A percentile compares a stretch with the other conserved stretches of the same genome.
Conservation (phyloP, 2,329 filamentous ascomycete genomes). For the Fusarium metavorans region DNA sequence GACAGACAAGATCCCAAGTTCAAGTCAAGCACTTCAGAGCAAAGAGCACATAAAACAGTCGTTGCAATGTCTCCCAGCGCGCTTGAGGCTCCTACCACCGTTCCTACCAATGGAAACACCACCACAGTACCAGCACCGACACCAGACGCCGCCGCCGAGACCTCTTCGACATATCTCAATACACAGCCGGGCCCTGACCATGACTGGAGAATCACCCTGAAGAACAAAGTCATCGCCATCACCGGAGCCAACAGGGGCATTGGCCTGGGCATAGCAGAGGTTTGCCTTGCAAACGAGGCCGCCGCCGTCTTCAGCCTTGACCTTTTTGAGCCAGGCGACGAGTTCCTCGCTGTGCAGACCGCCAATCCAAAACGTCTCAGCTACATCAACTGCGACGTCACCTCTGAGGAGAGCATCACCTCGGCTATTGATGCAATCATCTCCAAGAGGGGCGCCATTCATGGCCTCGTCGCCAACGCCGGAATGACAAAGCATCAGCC, state of each 20-base stretch:
- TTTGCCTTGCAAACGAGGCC: slow-evolving; percentile 59
- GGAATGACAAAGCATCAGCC: slow-evolving; percentile 64
- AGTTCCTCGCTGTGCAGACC: slow-evolving; percentile 50
- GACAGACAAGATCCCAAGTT: not conserved
- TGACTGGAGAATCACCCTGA: slow-evolving; percentile 51
- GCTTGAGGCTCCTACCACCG: not conserved
- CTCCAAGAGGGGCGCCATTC: slow-evolving; percentile 52
- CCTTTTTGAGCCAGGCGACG: slow-evolving; percentile 42
- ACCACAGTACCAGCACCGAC: not conserved
- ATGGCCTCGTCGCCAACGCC: slow-evolving; percentile 64
- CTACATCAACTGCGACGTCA: slow-evolving; percentile 61
- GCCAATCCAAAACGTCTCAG: slow-evolving; percentile 55
- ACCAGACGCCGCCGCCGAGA: slow-evolving; percentile 20
- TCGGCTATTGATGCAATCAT: slow-evolving; percentile 56
- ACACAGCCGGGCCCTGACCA: slow-evolving; percentile 50
- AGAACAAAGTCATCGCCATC: slow-evolving; percentile 55
- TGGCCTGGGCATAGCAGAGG: slow-evolving; percentile 59
- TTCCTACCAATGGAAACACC: not conserved
- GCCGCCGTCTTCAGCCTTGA: slow-evolving; percentile 45
- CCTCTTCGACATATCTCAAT: slow-evolving; percentile 32
- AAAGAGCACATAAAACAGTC: not conserved
- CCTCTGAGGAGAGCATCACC: slow-evolving; percentile 54
- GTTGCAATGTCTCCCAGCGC: not conserved
- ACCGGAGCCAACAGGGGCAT: slow-evolving; percentile 60
- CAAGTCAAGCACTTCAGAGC: not conserved